Base-by-base conservation (phyloP, 768 basidiomycete species). In the Phylloporus sp. region DNA sequence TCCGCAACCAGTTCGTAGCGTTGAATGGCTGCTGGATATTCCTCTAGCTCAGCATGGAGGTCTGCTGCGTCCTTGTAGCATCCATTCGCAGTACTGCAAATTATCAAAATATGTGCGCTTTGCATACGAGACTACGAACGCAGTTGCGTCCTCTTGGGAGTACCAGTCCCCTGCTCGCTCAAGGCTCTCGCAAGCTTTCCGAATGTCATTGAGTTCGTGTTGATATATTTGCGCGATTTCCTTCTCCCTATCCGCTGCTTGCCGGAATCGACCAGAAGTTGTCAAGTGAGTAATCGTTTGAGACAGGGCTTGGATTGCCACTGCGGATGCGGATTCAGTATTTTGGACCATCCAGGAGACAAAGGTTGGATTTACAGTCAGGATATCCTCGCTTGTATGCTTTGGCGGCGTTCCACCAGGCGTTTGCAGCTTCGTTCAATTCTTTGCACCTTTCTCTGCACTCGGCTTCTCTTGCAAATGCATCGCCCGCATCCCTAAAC, bases 401-500 rank as follows among this genome's bases (percentile, higher is more conserved):
- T 71, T 98, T 98, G 27, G 90, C 84, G 11, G 96, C 94, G 63
- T 95, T 96, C 90, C 95, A 97, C 86, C 87, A 98, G 9, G 94
- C 94, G 63, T 94, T 95, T 18, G 93, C 88, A n/a, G 95, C 94
- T 56, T 98, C 96, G 55, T 92, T 92, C 38, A 65, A 68, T 69
- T 98, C 95, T 38, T 87, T 85, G 59, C 82, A 85, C 50, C 84
- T 81, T 69, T 94, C 84, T 57, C 93, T 79, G 66, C 93, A 96
- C 58, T 97, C 93, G 1, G 95, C 96, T 62, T 98, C 96, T 54
- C 86, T 80, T 33, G 91, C 80, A 62, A 94, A 95, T 13, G 89
- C 81, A 67, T 94, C 89, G 4, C 96, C 96, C 1, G 91, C 88
- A 53, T 91, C 88, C 64, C 84, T 87, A 74, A 91, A 97, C 47